Base-by-base conservation (phyloP, 805 yeast species). In the Saturnispora zaruensis region DNA sequence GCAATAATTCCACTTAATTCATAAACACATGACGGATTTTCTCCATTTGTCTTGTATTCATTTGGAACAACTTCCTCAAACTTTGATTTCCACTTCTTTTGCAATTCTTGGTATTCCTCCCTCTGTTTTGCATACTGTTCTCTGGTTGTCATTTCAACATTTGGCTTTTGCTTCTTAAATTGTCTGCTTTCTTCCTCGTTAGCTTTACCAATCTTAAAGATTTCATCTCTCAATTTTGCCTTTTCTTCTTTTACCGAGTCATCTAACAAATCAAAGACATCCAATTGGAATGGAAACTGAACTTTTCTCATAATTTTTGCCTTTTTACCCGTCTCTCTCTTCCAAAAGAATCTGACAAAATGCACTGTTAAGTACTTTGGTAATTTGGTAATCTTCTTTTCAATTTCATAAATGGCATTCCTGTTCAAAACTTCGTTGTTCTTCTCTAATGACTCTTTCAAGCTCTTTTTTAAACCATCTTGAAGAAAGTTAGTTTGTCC, bases 311-410 rank as follows among this genome's bases (percentile, higher is more conserved):
- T 74, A 63, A 93, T 93, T 69, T 93, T 93, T 18, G 96, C 85
- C 71, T 93, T 93, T 68, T 84, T 86, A 56, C 79, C 79, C 3
- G 95, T 86, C 51, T 91, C 95, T 63, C 91, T 79, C 64, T 91
- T 87, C 99, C 99, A 93, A 67, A 81, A 93, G 65, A 93, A 93
- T 62, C 99, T 78, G 54, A 93, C 93, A 68, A 86, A 93, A 64
- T 93, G 95, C 40, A 93, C 88, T 8, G 91, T 86, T 58, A 93
- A 73, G 63, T 83, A 84, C 61, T 86, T 83, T 52, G 99, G 99
- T 56, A 93, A 71, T 63, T 85, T 80, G 1, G 84, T 77, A 51
- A 93, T 84, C 48, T 77, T 74, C 49, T 73, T 72, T 13, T 66
- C 59, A 42, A 87, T 75, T 56, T 80, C 80, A 65, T 82, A 89